Conservation (phyloP, 768 basidiomycete species). For the Rickenella mellea region DNA sequence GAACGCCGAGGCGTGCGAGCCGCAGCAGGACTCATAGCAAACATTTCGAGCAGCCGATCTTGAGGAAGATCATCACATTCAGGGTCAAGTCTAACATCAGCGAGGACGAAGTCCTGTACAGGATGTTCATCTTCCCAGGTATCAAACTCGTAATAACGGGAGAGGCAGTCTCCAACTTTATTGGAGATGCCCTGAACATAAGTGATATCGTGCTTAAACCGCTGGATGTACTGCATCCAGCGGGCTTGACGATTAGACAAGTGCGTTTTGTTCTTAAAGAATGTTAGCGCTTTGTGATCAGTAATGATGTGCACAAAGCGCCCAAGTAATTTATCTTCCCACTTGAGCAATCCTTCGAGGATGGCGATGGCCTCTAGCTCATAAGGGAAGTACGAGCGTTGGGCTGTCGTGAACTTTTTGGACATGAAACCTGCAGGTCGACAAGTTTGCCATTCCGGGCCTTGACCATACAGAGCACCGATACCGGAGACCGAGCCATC, state of each 20-base stretch:
- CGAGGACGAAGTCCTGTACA: constrained; percentile 4
- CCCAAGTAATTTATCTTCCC: constrained; percentile 23
- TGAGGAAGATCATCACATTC: constrained; percentile 4
- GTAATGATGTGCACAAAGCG: constrained; percentile 14
- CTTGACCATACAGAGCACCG: constrained; percentile 17
- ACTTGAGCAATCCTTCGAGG: constrained; percentile 15
- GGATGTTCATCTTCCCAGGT: neutral
- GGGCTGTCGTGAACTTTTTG: constrained; percentile 18
- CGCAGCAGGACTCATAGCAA: too few species aligned
- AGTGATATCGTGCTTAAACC: constrained; percentile 5
- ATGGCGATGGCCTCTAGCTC: constrained; percentile 10
- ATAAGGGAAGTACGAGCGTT: constrained; percentile 13
- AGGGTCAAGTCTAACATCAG: constrained; percentile 6
- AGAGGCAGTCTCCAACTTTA: constrained; percentile 6
- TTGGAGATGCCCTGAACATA: constrained; percentile 3
- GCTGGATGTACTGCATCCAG: constrained; percentile 6
- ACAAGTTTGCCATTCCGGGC: constrained; percentile 14
- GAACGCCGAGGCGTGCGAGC: too few species aligned
- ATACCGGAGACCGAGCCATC: constrained; percentile 13
- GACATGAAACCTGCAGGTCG: constrained; percentile 19
- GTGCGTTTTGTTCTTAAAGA: constrained; percentile 16
- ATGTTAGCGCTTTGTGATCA: constrained; percentile 19
- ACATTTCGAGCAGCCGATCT: neutral
- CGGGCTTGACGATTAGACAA: constrained; percentile 12
- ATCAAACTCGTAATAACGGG: constrained; percentile 7